Base-by-base conservation (phyloP, 768 basidiomycete genomes). In the Scleroderma citrinum region DNA sequence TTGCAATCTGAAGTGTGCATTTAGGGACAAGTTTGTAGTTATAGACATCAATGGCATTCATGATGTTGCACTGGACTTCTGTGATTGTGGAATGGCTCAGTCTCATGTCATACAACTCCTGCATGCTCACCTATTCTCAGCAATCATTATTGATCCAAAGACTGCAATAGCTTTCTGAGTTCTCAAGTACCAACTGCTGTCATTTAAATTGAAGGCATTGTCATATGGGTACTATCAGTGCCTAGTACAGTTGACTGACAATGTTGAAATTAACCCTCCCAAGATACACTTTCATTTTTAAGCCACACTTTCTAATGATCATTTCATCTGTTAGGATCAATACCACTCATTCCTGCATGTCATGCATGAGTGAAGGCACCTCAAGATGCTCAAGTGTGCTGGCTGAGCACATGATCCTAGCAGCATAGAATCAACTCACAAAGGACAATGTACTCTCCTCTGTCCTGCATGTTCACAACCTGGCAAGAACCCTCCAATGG, bases 111-210 rank as follows among this genome's bases (percentile, higher is more conserved):
- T 51, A 16, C 71, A 75, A 39, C 61, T 76, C 0, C 58, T 75
- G 0, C 61, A 64, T 23, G 24, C 50, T 0, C 48, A 0, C 51
- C 60, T n/a, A 21, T 75, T 55, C 36, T 71, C 71, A 0, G 62
- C 68, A 0, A 71, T 68, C 0, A 32, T 47, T 1, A 19, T 26
- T 1, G 50, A 60, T 8, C 71, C 71, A 0, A 38, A 52, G 12
- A 64, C 67, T 0, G 68, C 59, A 0, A 59, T 63, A 2, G 72
- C 68, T 0, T 67, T 71, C 40, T 30, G 36, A 0, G 49, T 64
- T 5, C 57, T 72, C 0, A 46, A 64, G 2, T 71, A 69, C 37
- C 71, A 74, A 16, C 17, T 66, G 2, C 48, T 68, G 2, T 59
- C 59, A 0, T 60, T 70, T 13, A 58, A 66, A 32, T 65, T 62